A percentile compares a stretch with the other conserved stretches of the same genome.
Evolutionary conservation across 2,329 filamentous ascomycete genomes (phyloP).

Genomic region (Alternaria arbusti): DNA sequence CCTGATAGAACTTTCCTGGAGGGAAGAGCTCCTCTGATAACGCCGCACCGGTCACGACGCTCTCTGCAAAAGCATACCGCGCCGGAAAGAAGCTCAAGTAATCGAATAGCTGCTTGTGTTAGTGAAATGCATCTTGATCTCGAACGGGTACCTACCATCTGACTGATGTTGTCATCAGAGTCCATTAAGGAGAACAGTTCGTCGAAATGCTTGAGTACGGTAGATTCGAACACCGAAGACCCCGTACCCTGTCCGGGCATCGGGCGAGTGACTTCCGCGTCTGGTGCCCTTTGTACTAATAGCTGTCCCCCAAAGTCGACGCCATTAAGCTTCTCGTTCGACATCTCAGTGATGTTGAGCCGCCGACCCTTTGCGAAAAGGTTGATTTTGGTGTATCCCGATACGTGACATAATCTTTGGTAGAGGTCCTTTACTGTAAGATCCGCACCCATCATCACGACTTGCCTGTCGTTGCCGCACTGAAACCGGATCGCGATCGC

Average conservation of each 20-base stretch:
- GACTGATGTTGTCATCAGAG: slow-evolving; percentile 64
- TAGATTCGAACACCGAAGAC: slow-evolving; percentile 70
- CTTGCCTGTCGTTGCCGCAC: slow-evolving; percentile 65
- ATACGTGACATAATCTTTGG: slow-evolving; percentile 69
- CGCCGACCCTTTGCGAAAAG: slow-evolving; percentile 73
- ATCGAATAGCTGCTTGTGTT: slow-evolving; percentile 38
- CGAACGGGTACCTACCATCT: slow-evolving; percentile 24
- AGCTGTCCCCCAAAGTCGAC: slow-evolving; percentile 34
- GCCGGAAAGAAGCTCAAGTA: slow-evolving; percentile 44
- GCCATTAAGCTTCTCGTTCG: slow-evolving; percentile 68
- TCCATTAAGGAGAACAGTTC: slow-evolving; percentile 82
- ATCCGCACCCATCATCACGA: slow-evolving; percentile 69
- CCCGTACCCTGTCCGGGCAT: slow-evolving; percentile 19
- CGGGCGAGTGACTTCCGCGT: slow-evolving; percentile 32
- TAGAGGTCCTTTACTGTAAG: slow-evolving; percentile 76
- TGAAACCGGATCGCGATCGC: slow-evolving; percentile 74
- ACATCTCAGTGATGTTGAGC: slow-evolving; percentile 66
- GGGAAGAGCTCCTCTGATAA: slow-evolving; percentile 40
- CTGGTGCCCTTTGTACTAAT: slow-evolving; percentile 40
- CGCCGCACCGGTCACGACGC: slow-evolving; percentile 30
- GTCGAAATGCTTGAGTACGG: slow-evolving; percentile 81
- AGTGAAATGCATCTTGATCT: slow-evolving; percentile 7
- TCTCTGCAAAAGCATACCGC: slow-evolving; percentile 36
- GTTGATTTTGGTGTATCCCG: slow-evolving; percentile 77
- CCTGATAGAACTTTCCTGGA: slow-evolving; percentile 43